Evolutionary conservation across 2,329 filamentous ascomycete species (phyloP).

Genomic region (Akanthomyces lecanii): DNA sequence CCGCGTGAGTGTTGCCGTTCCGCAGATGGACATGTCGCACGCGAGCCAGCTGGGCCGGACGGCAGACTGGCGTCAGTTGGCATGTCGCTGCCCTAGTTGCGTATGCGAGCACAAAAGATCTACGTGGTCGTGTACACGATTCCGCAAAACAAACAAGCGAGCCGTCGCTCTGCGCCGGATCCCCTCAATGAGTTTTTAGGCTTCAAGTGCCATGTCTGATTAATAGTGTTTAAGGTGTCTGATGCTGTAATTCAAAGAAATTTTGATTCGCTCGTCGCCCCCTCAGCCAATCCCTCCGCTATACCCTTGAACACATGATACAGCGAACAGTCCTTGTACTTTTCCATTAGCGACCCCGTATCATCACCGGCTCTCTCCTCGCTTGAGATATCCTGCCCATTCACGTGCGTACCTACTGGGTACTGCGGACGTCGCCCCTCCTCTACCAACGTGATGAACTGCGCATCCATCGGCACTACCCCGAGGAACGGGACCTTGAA

Average conservation of each 20-base stretch:
- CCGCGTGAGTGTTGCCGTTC: background rate
- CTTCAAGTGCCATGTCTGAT: background rate
- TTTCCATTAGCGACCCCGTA: conserved; percentile 55
- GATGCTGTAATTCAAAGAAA: background rate
- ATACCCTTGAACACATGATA: conserved; percentile 65
- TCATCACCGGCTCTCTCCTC: conserved; percentile 21
- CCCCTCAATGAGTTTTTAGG: background rate
- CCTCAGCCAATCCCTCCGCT: conserved; percentile 40
- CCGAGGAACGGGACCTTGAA: conserved; percentile 82
- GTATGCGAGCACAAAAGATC: no score
- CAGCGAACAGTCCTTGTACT: conserved; percentile 69
- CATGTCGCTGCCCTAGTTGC: no score
- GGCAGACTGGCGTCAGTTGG: no score
- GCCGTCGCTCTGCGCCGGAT: background rate
- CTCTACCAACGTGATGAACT: conserved; percentile 84
- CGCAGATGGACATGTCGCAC: background rate
- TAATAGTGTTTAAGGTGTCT: no score
- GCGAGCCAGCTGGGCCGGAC: background rate
- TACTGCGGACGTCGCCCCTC: conserved; percentile 63
- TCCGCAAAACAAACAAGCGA: background rate
- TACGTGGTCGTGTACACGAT: background rate
- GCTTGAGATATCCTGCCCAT: conserved; percentile 51
- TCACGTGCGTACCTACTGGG: conserved; percentile 61
- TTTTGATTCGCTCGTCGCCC: conserved; percentile 17
- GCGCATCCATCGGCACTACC: conserved; percentile 84